Percentiles rank a stretch among this genome's conserved stretches.
Conservation (phyloP, 768 basidiomycete genomes). For the Podaxis sp. region DNA sequence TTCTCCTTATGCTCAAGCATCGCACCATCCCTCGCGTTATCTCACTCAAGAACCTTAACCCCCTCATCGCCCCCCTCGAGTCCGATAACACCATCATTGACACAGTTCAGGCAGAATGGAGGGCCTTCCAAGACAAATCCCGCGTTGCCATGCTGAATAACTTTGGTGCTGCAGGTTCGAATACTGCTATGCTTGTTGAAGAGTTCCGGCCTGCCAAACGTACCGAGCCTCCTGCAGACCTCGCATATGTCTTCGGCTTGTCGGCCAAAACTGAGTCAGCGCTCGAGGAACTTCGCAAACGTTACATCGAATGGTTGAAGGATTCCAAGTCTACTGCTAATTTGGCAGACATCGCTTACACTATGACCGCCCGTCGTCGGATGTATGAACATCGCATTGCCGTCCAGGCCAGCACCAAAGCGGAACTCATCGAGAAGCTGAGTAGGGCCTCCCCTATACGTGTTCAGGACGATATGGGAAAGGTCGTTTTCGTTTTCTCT, state of each 20-base stretch:
- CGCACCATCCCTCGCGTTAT: slow-evolving; percentile 60
- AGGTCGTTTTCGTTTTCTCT: slow-evolving; percentile 66
- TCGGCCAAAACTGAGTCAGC: slow-evolving; percentile 57
- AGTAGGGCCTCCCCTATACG: slow-evolving; percentile 31
- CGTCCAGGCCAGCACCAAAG: slow-evolving; percentile 40
- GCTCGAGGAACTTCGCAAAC: slow-evolving; percentile 45
- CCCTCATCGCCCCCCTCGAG: slow-evolving; percentile 48
- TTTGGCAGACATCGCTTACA: slow-evolving; percentile 58
- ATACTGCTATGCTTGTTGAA: slow-evolving; percentile 61
- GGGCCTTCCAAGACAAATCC: slow-evolving; percentile 25
- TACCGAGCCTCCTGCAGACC: slow-evolving; percentile 9
- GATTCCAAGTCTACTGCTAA: slow-evolving; percentile 26
- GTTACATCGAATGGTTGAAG: slow-evolving; percentile 51
- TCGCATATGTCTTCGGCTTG: slow-evolving; percentile 51
- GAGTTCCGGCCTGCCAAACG: slow-evolving; percentile 30
- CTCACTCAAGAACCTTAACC: slow-evolving; percentile 58
- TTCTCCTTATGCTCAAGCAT: slow-evolving; percentile 67
- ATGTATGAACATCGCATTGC: slow-evolving; percentile 53
- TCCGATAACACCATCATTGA: slow-evolving; percentile 52
- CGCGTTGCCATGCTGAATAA: slow-evolving; percentile 69
- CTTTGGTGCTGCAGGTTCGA: slow-evolving; percentile 77
- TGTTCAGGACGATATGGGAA: slow-evolving; percentile 24
- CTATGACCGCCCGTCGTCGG: slow-evolving; percentile 65
- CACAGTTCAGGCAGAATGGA: slow-evolving; percentile 44
- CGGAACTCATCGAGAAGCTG: slow-evolving; percentile 50